These are phyloP conservation scores for Guyanaporus albipodus DNA, from an alignment of 768 basidiomycete genomes.

Conservation along the genomic window DNA sequence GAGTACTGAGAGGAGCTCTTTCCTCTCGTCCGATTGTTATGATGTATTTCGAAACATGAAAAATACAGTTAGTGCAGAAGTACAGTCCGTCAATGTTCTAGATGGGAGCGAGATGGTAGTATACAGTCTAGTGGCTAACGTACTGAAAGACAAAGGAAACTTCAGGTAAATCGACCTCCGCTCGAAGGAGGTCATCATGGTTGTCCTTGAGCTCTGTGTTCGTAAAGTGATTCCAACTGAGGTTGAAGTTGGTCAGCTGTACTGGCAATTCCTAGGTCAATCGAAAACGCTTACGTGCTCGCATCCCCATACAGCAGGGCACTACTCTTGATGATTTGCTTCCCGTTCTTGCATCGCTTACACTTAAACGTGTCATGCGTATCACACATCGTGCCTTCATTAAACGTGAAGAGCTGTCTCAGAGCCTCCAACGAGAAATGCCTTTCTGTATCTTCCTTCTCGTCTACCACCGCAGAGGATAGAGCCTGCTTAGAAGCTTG, in stretches of 20 bases:
- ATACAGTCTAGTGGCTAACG: conserved; percentile 67
- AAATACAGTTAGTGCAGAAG: background rate
- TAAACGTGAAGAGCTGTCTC: conserved; percentile 88
- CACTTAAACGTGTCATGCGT: conserved; percentile 99
- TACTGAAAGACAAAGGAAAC: conserved; percentile 98
- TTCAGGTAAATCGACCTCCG: conserved; percentile 77
- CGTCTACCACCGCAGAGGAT: conserved; percentile 97
- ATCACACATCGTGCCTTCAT: conserved; percentile 81
- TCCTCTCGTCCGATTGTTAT: too few relatives aligned
- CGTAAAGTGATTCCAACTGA: conserved; percentile 96
- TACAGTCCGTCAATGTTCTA: conserved; percentile 11
- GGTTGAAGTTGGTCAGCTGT: conserved; percentile 1
- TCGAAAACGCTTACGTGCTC: conserved; percentile 79
- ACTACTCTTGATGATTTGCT: conserved; percentile 75
- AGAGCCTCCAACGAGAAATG: conserved; percentile 91
- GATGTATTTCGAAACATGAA: too few relatives aligned
- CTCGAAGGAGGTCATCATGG: conserved; percentile 92
- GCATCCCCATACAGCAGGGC: conserved; percentile 94
- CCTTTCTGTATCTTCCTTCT: conserved; percentile 91
- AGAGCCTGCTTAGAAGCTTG: conserved; percentile 96
- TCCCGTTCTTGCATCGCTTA: conserved; percentile 84
- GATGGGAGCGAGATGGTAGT: background rate
- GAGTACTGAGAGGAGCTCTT: too few relatives aligned
- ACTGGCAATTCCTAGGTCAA: background rate
- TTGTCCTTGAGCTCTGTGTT: conserved; percentile 84